Evolutionary conservation across 805 yeast species (phyloP), one percentile per base, ranked within the genome.

Genomic region (Tetrapisispora taiwanensis): DNA sequence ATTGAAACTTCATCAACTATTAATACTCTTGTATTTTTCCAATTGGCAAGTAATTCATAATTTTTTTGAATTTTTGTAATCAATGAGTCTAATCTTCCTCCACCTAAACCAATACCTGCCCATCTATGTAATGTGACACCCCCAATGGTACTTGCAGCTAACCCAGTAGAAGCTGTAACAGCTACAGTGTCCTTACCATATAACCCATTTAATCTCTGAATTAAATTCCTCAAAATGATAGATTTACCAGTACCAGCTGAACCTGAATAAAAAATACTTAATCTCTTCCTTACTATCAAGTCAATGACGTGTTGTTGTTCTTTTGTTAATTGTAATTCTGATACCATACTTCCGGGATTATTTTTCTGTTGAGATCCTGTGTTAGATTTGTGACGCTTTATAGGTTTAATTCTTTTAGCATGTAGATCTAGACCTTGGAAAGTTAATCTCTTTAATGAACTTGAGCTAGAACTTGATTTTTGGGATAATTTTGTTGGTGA

Each of bases 1-100:
- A 92, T 92, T 0, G 97, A 89, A 3, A 92, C 74, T 64, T 92
- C 98, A 66, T 92, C 98, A 46, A 92, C 75, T 42, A 92, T 78
- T 24, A 92, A 69, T 1, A 85, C 94, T 52, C 73, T 73, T 1
- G 84, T 71, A 5, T 65, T 65, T 44, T 64, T 70, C 97, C 97
- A 92, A 30, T 44, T 40, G 18, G 52, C 46, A 13, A 45, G 35
- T 6, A 51, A n/a, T 15, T 52, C 56, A 31, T 44, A 48, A 33
- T 51, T 51, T 36, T 48, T 48, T 19, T 45, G 46, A 28, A 58
- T 47, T 18, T 42, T 48, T 19, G 45, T 52, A 14, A 51, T 68
- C 36, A 86, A 60, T 14, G 63, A 61, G 0, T 66, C 66, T 0
- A 65, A 73, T 2, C 70, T 53, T 7, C 74, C 85, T 37, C 65